phyloP scores from a whole-genome alignment of 352 stramenopile species.

The Stramenopiles sp. region DNA sequence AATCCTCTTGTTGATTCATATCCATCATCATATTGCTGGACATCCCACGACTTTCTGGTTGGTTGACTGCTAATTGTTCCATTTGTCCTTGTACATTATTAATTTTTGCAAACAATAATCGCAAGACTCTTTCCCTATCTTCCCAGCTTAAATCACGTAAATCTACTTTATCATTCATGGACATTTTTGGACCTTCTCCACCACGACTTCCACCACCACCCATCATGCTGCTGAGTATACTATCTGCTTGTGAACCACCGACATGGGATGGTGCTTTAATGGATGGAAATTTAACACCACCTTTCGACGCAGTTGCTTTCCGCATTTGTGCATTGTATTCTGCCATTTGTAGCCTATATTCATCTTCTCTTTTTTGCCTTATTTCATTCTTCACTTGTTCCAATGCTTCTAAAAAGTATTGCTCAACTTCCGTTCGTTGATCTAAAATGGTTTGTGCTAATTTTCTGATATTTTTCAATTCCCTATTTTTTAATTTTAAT shows the following conservation, averaged over 20 bases:
- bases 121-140: constrained; percentile 65
- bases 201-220: background rate
- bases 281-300: constrained; percentile 15
- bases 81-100: constrained; percentile 27
- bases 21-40: background rate
- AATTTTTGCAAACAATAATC: constrained; percentile 77
- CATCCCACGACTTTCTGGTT: background rate
- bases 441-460: constrained; percentile 66
- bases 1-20: background rate
- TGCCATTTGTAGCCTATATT: constrained; percentile 15
- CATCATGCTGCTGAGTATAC: background rate
- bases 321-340: constrained; percentile 24
- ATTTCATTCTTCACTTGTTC: constrained; percentile 57
- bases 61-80: background rate
- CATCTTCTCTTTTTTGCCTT: constrained; percentile 26
- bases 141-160: constrained; percentile 59
- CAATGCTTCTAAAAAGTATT: constrained; percentile 75
- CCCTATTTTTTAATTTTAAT: constrained; percentile 70
- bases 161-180: constrained; percentile 49
- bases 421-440: constrained; percentile 61
- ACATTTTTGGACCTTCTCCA: background rate
- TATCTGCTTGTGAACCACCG: background rate
- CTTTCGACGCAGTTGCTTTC: constrained; percentile 11
- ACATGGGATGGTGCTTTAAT: background rate
- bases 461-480: constrained; percentile 58